Evolutionary conservation across 129 eudicot genomes (phyloP).

Genomic region (Gnaphalium uliginosum): DNA sequence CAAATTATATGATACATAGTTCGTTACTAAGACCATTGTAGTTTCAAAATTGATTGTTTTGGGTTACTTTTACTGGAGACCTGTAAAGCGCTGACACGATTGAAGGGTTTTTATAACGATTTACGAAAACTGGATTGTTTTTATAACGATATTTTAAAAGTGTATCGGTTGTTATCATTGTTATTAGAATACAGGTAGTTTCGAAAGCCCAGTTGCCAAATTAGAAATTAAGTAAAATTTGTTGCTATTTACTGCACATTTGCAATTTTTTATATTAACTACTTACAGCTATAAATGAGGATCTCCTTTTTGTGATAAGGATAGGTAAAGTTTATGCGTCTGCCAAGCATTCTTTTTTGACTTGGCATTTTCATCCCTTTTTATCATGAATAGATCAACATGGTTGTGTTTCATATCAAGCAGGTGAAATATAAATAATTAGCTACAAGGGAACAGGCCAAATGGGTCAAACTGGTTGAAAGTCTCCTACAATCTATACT

Average conservation of each 20-base stretch:
- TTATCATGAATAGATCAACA: background rate
- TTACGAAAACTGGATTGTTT: background rate
- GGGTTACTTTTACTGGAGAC: background rate
- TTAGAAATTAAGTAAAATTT: background rate
- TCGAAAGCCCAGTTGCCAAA: background rate
- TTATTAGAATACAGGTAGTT: background rate
- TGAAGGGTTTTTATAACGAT: background rate
- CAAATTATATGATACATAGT: background rate
- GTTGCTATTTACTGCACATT: background rate
- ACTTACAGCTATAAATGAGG: background rate
- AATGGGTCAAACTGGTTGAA: background rate
- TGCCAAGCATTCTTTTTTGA: background rate
- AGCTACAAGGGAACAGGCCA: background rate
- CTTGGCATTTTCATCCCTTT: background rate
- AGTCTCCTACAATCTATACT: background rate
- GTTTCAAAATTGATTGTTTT: background rate
- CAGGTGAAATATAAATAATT: background rate
- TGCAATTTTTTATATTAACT: background rate
- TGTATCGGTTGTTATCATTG: background rate
- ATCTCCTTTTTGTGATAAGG: background rate
- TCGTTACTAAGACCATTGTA: background rate
- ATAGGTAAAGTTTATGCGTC: background rate
- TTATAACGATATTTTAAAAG: background rate
- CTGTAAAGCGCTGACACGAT: background rate
- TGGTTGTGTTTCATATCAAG: background rate